Evolutionary conservation across 2,329 filamentous ascomycete species (phyloP).

Genomic region (Fusarium fujikuroi): DNA sequence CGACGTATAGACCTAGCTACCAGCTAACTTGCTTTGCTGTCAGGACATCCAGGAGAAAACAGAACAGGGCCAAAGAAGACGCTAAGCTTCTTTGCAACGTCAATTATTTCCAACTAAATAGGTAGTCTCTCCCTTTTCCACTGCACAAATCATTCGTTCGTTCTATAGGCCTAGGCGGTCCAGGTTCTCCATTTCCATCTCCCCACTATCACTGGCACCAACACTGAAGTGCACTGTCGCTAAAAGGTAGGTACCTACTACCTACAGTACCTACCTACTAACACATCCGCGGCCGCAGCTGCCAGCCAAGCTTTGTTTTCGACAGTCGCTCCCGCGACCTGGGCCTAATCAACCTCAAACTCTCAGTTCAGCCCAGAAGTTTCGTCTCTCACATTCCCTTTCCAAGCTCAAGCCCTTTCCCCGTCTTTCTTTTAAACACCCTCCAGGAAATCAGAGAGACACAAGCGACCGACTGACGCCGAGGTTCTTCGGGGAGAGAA

Average conservation of each 20-base stretch:
- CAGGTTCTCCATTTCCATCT: slow-evolving; percentile 33
- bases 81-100: slow-evolving; percentile 16
- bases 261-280: neutral
- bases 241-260: neutral
- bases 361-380: slow-evolving; percentile 11
- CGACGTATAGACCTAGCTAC: neutral
- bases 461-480: slow-evolving; percentile 27
- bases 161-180: slow-evolving; percentile 26
- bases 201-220: slow-evolving; percentile 19
- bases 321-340: slow-evolving; percentile 22
- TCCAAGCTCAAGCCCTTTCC: slow-evolving; percentile 2
- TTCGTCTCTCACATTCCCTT: slow-evolving; percentile 19
- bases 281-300: slow-evolving; percentile 27
- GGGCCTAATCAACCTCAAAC: slow-evolving; percentile 20
- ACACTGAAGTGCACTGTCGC: slow-evolving; percentile 2
- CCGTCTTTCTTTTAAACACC: neutral
- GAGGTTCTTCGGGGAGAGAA: slow-evolving; percentile 17
- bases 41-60: slow-evolving; percentile 27
- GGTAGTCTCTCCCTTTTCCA: neutral
- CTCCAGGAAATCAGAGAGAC: slow-evolving; percentile 12
- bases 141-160: slow-evolving; percentile 11
- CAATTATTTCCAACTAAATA: neutral
- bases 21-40: slow-evolving; percentile 11
- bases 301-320: slow-evolving; percentile 29
- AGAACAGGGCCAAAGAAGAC: slow-evolving; percentile 1